phyloP scores from a whole-genome alignment of 2,329 filamentous ascomycete species.

The Diplodia seriata region DNA sequence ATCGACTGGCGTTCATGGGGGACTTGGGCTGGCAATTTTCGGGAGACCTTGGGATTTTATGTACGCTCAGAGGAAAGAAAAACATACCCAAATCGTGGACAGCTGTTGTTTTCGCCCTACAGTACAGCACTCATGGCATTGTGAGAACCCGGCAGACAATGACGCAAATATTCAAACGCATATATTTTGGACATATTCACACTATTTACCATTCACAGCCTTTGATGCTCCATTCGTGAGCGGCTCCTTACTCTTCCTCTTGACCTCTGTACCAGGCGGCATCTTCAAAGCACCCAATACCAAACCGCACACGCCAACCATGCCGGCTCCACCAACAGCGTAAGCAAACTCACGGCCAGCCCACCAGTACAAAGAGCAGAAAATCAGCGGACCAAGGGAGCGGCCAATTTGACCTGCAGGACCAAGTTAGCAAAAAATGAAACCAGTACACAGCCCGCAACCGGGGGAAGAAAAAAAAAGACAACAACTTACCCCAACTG shows the following conservation, averaged over 20 bases:
- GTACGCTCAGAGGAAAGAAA: slow-evolving; percentile 1
- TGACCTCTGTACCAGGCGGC: slow-evolving; percentile 56
- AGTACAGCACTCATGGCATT: too few species aligned
- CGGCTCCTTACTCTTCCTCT: slow-evolving; percentile 26
- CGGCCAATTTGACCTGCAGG: slow-evolving; percentile 81
- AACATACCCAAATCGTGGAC: slow-evolving; percentile 1
- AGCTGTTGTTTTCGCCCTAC: background rate
- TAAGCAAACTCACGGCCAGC: slow-evolving; percentile 89
- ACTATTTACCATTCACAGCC: slow-evolving; percentile 14
- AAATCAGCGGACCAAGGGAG: slow-evolving; percentile 84
- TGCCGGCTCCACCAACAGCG: slow-evolving; percentile 77
- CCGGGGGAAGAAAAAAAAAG: background rate
- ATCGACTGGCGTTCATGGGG: slow-evolving; percentile 23
- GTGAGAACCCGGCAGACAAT: background rate
- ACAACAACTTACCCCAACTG: slow-evolving; percentile 57
- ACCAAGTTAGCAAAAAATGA: background rate
- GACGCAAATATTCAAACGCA: background rate
- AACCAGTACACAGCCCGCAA: too few species aligned
- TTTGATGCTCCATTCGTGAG: background rate
- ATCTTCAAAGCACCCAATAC: slow-evolving; percentile 76
- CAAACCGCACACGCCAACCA: slow-evolving; percentile 73
- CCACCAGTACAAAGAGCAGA: slow-evolving; percentile 99
- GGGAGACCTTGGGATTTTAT: background rate
- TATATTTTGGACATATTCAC: background rate
- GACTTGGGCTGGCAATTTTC: slow-evolving; percentile 13